Conservation (phyloP, 2,329 filamentous ascomycete genomes). For the Apiospora sp. region DNA sequence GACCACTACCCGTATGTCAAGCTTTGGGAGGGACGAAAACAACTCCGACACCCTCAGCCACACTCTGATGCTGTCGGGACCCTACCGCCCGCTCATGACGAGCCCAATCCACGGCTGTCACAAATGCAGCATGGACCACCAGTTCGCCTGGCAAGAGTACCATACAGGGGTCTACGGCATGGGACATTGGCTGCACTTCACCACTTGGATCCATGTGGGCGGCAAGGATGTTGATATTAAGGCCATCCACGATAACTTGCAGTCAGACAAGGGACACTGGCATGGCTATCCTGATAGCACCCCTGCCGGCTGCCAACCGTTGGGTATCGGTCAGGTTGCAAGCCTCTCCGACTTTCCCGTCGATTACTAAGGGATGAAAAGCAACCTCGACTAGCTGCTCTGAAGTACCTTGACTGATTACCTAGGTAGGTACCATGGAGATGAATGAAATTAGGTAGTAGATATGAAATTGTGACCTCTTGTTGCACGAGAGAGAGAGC, state of each 20-base stretch:
- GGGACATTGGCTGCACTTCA: neutral
- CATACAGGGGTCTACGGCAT: neutral
- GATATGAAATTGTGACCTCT: too few species aligned
- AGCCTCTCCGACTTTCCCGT: neutral
- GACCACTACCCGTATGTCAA: neutral
- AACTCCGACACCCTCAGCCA: neutral
- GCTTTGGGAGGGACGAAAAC: neutral
- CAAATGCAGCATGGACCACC: neutral
- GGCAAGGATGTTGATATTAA: neutral
- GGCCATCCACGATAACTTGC: neutral
- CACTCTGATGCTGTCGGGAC: neutral
- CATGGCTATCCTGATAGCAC: neutral
- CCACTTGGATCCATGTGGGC: neutral
- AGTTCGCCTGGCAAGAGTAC: neutral
- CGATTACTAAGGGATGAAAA: neutral
- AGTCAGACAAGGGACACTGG: neutral
- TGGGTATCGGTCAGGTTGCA: neutral
- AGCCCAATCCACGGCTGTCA: neutral
- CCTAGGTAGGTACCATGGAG: neutral
- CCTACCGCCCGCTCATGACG: neutral
- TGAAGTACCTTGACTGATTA: neutral
- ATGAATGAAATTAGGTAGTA: too few species aligned
- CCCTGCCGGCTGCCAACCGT: neutral
- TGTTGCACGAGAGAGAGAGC: too few species aligned
- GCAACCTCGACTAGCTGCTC: neutral